Percentiles rank a stretch among this genome's conserved stretches.
phyloP scores from a whole-genome alignment of 1,284 basidiomycete species.

The Heimioporus punctisporus region DNA sequence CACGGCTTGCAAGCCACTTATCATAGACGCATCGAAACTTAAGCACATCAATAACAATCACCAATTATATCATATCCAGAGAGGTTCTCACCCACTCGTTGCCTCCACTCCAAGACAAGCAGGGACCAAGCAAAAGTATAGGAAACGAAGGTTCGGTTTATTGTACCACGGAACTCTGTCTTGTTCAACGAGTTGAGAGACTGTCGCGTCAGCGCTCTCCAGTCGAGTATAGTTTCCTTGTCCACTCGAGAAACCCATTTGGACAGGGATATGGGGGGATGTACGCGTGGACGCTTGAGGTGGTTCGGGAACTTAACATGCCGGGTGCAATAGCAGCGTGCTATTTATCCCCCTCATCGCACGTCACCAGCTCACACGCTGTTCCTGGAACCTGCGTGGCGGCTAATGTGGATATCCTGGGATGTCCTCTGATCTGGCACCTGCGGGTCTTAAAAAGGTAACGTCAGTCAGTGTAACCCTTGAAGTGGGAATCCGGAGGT shows the following conservation, averaged over 20 bases:
- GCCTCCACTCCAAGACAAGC: conserved; percentile 64
- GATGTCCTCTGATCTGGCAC: too few relatives aligned
- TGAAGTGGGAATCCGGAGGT: too few relatives aligned
- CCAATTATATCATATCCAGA: neutral
- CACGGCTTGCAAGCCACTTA: conserved; percentile 16
- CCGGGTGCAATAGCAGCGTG: too few relatives aligned
- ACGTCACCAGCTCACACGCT: too few relatives aligned
- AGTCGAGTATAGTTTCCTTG: neutral
- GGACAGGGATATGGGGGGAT: neutral
- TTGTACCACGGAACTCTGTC: conserved; percentile 58
- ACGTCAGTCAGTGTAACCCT: too few relatives aligned
- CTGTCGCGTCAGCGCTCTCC: conserved; percentile 37
- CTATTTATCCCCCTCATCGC: too few relatives aligned
- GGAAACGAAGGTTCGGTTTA: conserved; percentile 35
- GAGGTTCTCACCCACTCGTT: conserved; percentile 53
- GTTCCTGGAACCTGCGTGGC: too few relatives aligned
- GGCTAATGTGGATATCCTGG: too few relatives aligned
- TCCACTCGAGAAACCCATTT: neutral
- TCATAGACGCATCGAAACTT: conserved; percentile 15
- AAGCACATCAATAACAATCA: conserved; percentile 3
- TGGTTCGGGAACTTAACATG: too few relatives aligned
- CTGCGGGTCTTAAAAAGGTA: too few relatives aligned
- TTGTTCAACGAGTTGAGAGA: conserved; percentile 45
- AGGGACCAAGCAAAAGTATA: conserved; percentile 54
- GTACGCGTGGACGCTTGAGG: too few relatives aligned